Percentiles rank a stretch among this genome's conserved stretches.
phyloP scores from a whole-genome alignment of 1,284 basidiomycete genomes.

The Trichosporon coremiiforme region DNA sequence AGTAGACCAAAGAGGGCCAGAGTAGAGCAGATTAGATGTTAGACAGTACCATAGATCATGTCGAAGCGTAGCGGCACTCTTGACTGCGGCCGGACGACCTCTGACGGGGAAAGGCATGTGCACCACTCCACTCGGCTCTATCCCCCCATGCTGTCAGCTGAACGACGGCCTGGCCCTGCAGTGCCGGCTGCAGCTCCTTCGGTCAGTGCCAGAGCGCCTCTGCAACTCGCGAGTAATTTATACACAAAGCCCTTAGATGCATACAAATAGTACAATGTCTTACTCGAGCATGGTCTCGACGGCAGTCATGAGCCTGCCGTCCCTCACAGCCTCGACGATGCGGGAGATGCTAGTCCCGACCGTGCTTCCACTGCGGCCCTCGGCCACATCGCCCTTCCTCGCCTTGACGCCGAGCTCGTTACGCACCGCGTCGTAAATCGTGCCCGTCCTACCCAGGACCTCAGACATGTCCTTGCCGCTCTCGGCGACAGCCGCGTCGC shows the following conservation, averaged over 20 bases:
- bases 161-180: too few relatives aligned
- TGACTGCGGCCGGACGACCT: too few relatives aligned
- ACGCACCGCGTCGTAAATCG: slow-evolving; percentile 27
- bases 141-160: too few relatives aligned
- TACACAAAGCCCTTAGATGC: not conserved
- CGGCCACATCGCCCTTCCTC: slow-evolving; percentile 31
- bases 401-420: slow-evolving; percentile 26
- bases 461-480: slow-evolving; percentile 16
- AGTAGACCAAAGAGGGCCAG: too few relatives aligned
- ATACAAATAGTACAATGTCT: not conserved
- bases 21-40: too few relatives aligned
- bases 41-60: too few relatives aligned
- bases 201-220: too few relatives aligned
- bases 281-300: slow-evolving; percentile 24
- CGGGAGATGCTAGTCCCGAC: slow-evolving; percentile 25
- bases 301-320: slow-evolving; percentile 27
- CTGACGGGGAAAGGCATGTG: too few relatives aligned
- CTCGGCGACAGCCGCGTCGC: slow-evolving; percentile 10
- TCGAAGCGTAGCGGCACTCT: too few relatives aligned
- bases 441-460: slow-evolving; percentile 27
- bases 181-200: too few relatives aligned
- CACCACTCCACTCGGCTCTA: too few relatives aligned
- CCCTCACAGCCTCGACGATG: slow-evolving; percentile 32
- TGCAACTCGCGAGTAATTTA: not conserved
- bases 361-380: slow-evolving; percentile 22